Evolutionary conservation across 768 basidiomycete species (phyloP), one percentile per base, ranked within the genome.

Genomic region (Russula lepida): DNA sequence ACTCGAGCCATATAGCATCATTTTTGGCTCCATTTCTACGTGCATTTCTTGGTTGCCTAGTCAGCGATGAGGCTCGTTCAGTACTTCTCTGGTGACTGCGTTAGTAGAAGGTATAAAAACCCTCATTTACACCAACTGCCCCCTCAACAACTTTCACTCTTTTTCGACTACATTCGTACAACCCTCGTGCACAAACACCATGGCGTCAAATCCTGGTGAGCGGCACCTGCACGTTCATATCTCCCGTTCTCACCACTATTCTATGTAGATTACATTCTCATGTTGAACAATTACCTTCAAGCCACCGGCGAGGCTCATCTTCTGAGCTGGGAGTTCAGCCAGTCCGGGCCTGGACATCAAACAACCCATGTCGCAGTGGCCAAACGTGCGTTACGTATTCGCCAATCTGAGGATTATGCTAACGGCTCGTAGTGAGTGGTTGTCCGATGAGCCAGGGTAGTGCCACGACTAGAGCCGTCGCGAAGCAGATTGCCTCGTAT

Each of bases 221-320:
- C 3, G 25, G 25, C 7, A 43, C 32, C 15, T 32, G 5, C 46
- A 23, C 27, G n/a, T 48, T 39, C 6, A 39, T 6, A 43, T 19
- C 44, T 23, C 46, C 2, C 13, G 23, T 54, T 21, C 52, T 58
- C 37, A 62, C 39, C 3, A 21, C 30, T 30, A 11, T 39, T n/a
- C 13, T 21, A 9, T 41, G 17, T 23, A 63, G 64, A 65, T 49
- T 65, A 65, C 27, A 54, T 65, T 35, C 64, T 65, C 52, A 56
- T 65, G 47, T 54, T 65, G 39, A 65, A 65, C 48, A 65, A 63
- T n/a, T 58, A 65, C 62, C 48, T 65, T 27, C 64, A 65, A 23
- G 41, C 39, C 35, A 65, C 62, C 6, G 62, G 64, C 15, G 62
- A 65, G 50, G 56, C 39, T 28, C 51, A 53, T 39, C 53, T 64